Evolutionary conservation across 805 yeast genomes (phyloP).

Genomic region (Saturnispora kantuleensis): DNA sequence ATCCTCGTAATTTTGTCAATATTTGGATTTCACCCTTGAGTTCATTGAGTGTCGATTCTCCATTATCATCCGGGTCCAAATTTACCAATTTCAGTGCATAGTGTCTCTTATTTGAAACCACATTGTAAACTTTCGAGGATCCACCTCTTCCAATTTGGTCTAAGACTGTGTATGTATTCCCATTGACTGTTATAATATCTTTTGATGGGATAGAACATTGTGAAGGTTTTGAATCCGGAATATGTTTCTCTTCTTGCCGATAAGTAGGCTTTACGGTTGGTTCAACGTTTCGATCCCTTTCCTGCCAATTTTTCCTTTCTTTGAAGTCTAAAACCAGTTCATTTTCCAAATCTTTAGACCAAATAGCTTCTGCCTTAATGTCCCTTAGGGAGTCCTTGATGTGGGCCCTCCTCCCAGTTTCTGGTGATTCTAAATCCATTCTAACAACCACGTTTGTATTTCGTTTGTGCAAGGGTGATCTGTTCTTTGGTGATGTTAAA

Average conservation of each 20-base stretch:
- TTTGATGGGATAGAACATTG: constrained; percentile 4
- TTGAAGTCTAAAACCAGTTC: constrained; percentile 1
- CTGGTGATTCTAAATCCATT: constrained; percentile 18
- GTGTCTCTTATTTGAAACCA: constrained; percentile 27
- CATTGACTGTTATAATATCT: constrained; percentile 36
- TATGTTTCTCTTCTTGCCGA: no score
- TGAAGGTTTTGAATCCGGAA: background rate
- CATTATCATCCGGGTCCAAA: constrained; percentile 45
- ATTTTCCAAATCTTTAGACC: constrained; percentile 7
- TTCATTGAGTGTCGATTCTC: constrained; percentile 47
- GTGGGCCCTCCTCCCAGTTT: constrained; percentile 17
- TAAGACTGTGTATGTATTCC: constrained; percentile 55
- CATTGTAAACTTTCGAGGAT: constrained; percentile 75
- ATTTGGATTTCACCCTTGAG: constrained; percentile 87
- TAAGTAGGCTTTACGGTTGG: no score
- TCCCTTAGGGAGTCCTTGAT: constrained; percentile 15
- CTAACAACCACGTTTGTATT: constrained; percentile 8
- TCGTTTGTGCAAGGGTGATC: constrained; percentile 19
- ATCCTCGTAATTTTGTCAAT: constrained; percentile 45
- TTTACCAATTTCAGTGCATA: constrained; percentile 78
- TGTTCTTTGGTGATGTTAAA: constrained; percentile 12
- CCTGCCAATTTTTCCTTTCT: background rate
- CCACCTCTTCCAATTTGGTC: constrained; percentile 89
- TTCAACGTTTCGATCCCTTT: background rate
- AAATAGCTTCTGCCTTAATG: constrained; percentile 9